Base-by-base conservation (phyloP, 257 asterid species). In the Leptodermis oblonga region DNA sequence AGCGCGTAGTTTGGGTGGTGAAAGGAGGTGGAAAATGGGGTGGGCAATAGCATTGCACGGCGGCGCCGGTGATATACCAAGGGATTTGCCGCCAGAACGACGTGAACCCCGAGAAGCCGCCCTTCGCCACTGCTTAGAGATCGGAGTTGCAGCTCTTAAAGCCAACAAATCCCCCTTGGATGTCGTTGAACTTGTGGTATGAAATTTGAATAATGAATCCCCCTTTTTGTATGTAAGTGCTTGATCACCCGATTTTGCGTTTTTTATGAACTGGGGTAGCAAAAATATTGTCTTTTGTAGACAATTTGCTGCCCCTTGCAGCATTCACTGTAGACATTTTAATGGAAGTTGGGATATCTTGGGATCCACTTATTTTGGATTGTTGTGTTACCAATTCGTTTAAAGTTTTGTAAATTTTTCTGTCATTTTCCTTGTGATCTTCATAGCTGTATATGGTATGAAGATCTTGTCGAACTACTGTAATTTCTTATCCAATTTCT, bases 21-120 rank as follows among this genome's bases (percentile, higher is more conserved):
- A 12, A 34, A 48, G 45, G 46, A 18, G 2, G 71, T 26, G 53
- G 69, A 55, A 55, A 64, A 93, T 93, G 97, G 97, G 97, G 56
- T 93, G 99, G 99, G 95, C 97, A 20, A 86, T 93, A 72, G 97
- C 97, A 28, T 73, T 93, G 43, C 99, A 93, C 79, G 97, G 99
- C 53, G 96, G 99, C 49, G 96, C 91, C 62, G 99, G 99, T 10
- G 96, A 85, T 61, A 93, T 93, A 30, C 95, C 95, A 4, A 83
- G 73, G 54, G 61, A 85, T 34, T 51, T 90, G 72, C 86, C 95
- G 20, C 82, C 82, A 25, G 95, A 88, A 31, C 88, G 86, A 60
- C 87, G 87, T 14, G 61, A 80, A 82, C 90, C 91, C 9, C 86
- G 96, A 26, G 92, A 83, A 75, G 86, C 81, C 52, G 85, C 88